A percentile compares a stretch with the other conserved stretches of the same genome.
Evolutionary conservation across 345 rosid genomes (phyloP).

Genomic region (Populus alba): DNA sequence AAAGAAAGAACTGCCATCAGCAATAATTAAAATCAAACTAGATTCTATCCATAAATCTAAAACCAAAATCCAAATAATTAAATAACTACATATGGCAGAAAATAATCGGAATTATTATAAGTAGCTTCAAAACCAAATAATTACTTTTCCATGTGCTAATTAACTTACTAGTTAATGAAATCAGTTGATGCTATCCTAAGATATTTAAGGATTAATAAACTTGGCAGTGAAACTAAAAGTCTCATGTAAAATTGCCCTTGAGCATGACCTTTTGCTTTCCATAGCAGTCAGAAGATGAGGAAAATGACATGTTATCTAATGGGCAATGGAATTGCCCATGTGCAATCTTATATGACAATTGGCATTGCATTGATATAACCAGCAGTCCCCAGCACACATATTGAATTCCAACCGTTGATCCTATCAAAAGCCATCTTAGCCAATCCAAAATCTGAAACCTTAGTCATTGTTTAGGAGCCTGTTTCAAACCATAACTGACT

Average conservation of each 20-base stretch:
- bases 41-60: neutral
- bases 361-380: constrained; percentile 42
- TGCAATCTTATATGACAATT: constrained; percentile 20
- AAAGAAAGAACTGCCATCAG: neutral
- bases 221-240: neutral
- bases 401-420: constrained; percentile 70
- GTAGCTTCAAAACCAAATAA: neutral
- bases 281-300: constrained; percentile 1
- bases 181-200: neutral
- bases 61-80: neutral
- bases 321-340: constrained; percentile 21
- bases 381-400: constrained; percentile 62
- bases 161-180: neutral
- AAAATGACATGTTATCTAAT: constrained; percentile 30
- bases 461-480: constrained; percentile 26
- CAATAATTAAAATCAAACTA: neutral
- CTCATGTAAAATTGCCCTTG: neutral
- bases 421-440: constrained; percentile 71
- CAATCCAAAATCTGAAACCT: constrained; percentile 72
- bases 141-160: neutral
- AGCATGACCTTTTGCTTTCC: too few relatives aligned
- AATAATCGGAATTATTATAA: neutral
- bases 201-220: neutral
- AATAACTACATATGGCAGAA: constrained; percentile 42
- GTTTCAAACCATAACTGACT: too few relatives aligned